Conservation (phyloP, 176 grass and related monocot species). For the Poa annua region DNA sequence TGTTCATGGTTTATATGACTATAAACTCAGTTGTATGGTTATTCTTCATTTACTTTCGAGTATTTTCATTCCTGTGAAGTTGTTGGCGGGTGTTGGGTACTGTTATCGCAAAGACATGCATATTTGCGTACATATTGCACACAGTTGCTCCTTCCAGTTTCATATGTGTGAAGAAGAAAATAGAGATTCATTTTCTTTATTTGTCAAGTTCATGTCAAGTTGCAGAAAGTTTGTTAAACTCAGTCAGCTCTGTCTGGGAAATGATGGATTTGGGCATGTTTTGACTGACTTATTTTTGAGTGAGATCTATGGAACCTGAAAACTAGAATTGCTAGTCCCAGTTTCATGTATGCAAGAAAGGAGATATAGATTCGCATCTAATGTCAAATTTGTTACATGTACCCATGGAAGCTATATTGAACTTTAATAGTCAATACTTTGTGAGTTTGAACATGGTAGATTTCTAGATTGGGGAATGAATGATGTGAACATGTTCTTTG, state of each 20-base stretch:
- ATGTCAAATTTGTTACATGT: slow-evolving; percentile 4
- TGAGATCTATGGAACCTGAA: slow-evolving; percentile 9
- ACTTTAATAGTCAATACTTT: not conserved
- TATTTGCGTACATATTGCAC: not conserved
- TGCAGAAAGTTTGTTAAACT: not conserved
- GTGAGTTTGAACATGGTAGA: slow-evolving; percentile 13
- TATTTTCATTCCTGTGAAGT: slow-evolving; percentile 1
- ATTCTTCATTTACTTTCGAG: slow-evolving; percentile 10
- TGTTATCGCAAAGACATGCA: not conserved
- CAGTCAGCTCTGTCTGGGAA: not conserved
- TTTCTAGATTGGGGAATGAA: slow-evolving; percentile 14
- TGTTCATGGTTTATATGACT: slow-evolving; percentile 5
- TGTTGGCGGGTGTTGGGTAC: not conserved
- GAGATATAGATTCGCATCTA: not conserved
- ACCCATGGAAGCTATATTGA: not conserved
- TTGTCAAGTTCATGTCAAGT: not conserved
- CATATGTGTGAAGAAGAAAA: slow-evolving; percentile 34
- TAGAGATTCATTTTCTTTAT: not conserved
- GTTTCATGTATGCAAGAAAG: slow-evolving; percentile 21
- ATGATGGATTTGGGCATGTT: slow-evolving; percentile 5
- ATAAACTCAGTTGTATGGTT: slow-evolving; percentile 23
- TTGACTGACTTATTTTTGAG: not conserved
- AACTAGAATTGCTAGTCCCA: not conserved
- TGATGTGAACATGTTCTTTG: not conserved
- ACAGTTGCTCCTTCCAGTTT: slow-evolving; percentile 26